A percentile compares a stretch with the other conserved stretches of the same genome.
phyloP scores from a whole-genome alignment of 192 early-diverging fungal species.

The Blastocladiella britannica region DNA sequence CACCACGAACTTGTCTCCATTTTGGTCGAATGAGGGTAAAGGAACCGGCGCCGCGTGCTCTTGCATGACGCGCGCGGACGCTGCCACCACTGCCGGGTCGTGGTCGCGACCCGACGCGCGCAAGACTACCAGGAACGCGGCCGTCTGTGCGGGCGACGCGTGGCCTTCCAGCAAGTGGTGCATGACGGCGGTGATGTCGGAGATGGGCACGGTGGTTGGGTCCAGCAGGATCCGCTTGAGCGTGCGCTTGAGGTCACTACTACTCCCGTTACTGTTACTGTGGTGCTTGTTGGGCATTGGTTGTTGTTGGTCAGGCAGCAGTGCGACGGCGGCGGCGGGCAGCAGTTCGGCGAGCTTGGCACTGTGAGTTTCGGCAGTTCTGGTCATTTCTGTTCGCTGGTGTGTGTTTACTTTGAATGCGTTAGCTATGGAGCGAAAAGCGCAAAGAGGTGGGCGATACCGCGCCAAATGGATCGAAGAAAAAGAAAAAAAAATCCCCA shows the following conservation, averaged over 20 bases:
- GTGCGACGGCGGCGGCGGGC: too few species aligned
- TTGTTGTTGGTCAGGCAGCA: neutral
- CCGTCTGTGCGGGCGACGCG: constrained; percentile 65
- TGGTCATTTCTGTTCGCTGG: too few species aligned
- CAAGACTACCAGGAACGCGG: constrained; percentile 64
- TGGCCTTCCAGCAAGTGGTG: constrained; percentile 54
- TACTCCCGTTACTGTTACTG: neutral
- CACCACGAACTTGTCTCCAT: constrained; percentile 27
- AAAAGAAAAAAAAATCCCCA: too few species aligned
- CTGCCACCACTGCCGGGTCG: constrained; percentile 56
- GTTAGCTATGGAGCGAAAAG: too few species aligned
- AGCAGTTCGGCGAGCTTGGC: too few species aligned
- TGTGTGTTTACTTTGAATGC: too few species aligned
- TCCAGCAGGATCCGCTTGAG: constrained; percentile 42
- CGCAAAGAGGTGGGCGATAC: too few species aligned
- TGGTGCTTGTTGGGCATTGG: constrained; percentile 1
- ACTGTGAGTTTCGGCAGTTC: too few species aligned
- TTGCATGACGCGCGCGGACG: constrained; percentile 52
- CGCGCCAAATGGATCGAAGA: too few species aligned
- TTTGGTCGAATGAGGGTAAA: constrained; percentile 17
- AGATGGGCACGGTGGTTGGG: constrained; percentile 36
- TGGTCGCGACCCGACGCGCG: constrained; percentile 46
- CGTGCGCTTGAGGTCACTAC: constrained; percentile 21
- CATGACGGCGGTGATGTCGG: constrained; percentile 34
- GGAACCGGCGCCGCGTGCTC: constrained; percentile 36